Evolutionary conservation across 768 basidiomycete genomes (phyloP), one percentile per base, ranked within the genome.

Genomic region (Boletus sensibilis): DNA sequence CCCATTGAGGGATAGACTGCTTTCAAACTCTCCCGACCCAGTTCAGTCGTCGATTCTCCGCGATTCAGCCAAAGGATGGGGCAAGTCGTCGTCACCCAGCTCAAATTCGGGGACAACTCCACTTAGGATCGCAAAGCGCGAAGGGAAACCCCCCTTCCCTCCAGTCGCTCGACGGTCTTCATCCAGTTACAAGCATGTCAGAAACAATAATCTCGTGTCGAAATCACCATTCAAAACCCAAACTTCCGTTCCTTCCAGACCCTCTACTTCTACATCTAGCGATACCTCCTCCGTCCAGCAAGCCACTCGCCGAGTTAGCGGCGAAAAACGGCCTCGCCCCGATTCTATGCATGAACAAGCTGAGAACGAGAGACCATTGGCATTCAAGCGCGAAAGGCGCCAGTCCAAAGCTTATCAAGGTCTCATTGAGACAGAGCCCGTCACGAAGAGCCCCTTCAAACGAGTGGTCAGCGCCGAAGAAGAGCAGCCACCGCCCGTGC

Each of bases 191-290:
- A 86, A 82, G 61, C 90, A 90, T 71, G 80, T 92, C 60, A 81
- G 80, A 64, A 86, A 76, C 63, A 90, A 85, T 68, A 85, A 87
- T 67, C 85, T 92, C 53, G 92, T 94, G 18, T 85, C 87, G 29
- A 92, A 92, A 62, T 94, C 92, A 12, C 91, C 91, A 11, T 94
- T 94, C 76, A 89, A 88, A 64, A 82, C 82, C 3, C 82, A 84
- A 57, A 76, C 82, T 25, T 78, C 83, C 46, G 76, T 78, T n/a
- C 76, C 82, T 33, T 71, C 79, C 4, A 58, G 42, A 55, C 66
- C 68, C 0, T 65, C 61, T 16, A 34, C 55, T 1, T 67, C 65
- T 10, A 57, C 56, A 16, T 38, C 50, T 11, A 58, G 46, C 35
- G 52, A 58, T 33, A 44, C 61, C 10, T 13, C 61, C 9, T 14